These are phyloP conservation scores for Saccharomyces hybrid DNA, from an alignment of 1,139 yeast genomes.

Conservation along the genomic window DNA sequence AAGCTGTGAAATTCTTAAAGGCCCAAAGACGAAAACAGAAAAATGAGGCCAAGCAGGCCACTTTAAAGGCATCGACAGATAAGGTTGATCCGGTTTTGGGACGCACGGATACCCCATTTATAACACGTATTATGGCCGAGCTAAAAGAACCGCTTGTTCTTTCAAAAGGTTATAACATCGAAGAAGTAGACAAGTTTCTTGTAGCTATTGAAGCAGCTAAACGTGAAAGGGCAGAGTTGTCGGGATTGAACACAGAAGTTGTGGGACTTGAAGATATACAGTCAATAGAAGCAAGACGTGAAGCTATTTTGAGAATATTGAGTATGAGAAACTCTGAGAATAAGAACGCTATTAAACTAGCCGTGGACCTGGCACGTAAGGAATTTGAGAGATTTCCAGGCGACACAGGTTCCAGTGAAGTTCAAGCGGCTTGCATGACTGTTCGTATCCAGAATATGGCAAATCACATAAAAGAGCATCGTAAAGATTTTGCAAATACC, in stretches of 20 bases:
- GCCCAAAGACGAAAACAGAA: slow-evolving; percentile 34
- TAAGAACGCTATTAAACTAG: slow-evolving; percentile 50
- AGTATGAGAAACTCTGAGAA: slow-evolving; percentile 64
- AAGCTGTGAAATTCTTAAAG: slow-evolving; percentile 27
- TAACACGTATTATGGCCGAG: slow-evolving; percentile 58
- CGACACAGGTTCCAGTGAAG: slow-evolving; percentile 92
- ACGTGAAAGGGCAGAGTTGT: slow-evolving; percentile 35
- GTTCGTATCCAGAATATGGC: slow-evolving; percentile 72
- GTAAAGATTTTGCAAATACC: slow-evolving; percentile 65
- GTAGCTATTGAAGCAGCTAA: slow-evolving; percentile 70
- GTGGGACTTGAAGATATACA: slow-evolving; percentile 30
- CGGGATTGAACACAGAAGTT: slow-evolving; percentile 22
- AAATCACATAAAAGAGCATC: slow-evolving; percentile 63
- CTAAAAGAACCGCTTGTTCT: slow-evolving; percentile 53
- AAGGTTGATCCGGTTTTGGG: slow-evolving; percentile 78
- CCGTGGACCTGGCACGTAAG: slow-evolving; percentile 55
- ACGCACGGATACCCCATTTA: slow-evolving; percentile 55
- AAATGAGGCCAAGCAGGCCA: slow-evolving; percentile 32
- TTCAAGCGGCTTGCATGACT: slow-evolving; percentile 86
- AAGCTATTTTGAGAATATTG: slow-evolving; percentile 63
- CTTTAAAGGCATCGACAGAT: slow-evolving; percentile 23
- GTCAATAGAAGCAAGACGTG: slow-evolving; percentile 54
- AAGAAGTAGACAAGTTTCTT: slow-evolving; percentile 66
- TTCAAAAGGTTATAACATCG: slow-evolving; percentile 50
- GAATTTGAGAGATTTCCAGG: slow-evolving; percentile 82